A percentile compares a stretch with the other conserved stretches of the same genome.
Evolutionary conservation across 2,329 filamentous ascomycete species (phyloP).

Genomic region (Epicoccum sorghinum): DNA sequence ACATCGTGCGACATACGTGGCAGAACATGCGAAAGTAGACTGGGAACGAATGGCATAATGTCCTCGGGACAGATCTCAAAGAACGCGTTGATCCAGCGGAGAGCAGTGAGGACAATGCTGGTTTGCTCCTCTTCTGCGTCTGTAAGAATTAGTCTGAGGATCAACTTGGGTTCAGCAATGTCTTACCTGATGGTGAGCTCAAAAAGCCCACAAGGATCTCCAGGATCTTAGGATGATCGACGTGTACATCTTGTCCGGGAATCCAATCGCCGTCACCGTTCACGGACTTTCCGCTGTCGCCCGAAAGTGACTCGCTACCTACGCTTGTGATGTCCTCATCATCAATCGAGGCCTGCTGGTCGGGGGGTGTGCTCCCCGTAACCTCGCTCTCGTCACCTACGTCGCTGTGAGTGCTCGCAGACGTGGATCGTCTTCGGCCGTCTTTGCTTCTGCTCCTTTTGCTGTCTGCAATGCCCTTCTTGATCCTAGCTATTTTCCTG

Average conservation of each 20-base stretch:
- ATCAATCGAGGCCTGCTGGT: conserved; percentile 56
- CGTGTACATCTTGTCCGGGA: conserved; percentile 93
- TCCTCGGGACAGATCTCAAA: conserved; percentile 98
- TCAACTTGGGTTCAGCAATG: not conserved
- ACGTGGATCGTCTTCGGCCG: conserved; percentile 72
- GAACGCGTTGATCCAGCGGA: conserved; percentile 95
- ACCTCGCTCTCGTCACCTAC: conserved; percentile 58
- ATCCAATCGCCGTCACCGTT: conserved; percentile 91
- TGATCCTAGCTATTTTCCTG: conserved; percentile 89
- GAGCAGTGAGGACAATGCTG: conserved; percentile 85
- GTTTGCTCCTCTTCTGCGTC: conserved; percentile 67
- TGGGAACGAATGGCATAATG: conserved; percentile 91
- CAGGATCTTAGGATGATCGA: conserved; percentile 89
- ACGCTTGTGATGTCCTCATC: conserved; percentile 55
- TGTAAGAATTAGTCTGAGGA: conserved; percentile 28
- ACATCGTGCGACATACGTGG: conserved; percentile 93
- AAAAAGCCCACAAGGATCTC: conserved; percentile 91
- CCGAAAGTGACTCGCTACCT: conserved; percentile 39
- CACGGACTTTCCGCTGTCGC: conserved; percentile 46
- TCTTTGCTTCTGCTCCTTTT: conserved; percentile 70
- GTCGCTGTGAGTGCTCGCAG: conserved; percentile 57
- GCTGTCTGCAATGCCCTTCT: conserved; percentile 89
- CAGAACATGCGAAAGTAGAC: conserved; percentile 86
- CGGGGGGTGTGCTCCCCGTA: conserved; percentile 56
- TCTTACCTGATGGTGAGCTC: conserved; percentile 76